Base-by-base conservation (phyloP, 2,329 filamentous ascomycete genomes). In the Endoconidiophora polonica region DNA sequence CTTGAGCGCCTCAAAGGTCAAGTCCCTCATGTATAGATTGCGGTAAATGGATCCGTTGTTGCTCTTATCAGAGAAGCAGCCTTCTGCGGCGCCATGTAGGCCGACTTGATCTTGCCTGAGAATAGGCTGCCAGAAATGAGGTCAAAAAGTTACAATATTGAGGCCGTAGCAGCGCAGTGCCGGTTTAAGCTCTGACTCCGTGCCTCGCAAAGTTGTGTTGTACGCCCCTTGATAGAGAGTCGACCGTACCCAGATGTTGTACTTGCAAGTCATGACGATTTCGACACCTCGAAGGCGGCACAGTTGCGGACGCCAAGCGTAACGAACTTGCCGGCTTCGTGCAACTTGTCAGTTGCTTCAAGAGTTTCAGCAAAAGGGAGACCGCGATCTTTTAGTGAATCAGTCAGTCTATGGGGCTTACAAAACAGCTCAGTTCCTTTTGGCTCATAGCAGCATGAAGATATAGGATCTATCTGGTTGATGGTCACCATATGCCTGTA, bases 201-300 rank as follows among this genome's bases (percentile, higher is more conserved):
- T 80, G 49, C 74, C 76, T 48, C 86, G 77, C 20, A 79, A 85
- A 56, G 88, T 83, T 52, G 75, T 77, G 63, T 90, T 90, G 65
- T 90, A 90, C 83, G 93, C 90, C 58, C 73, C 87, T 64, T 91
- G 86, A 64, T 86, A 94, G 50, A 93, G 77, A 0, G 82, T 86
- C 1, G 86, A 86, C 38, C 81, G 75, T 14, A 93, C 83, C 84
- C 84, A 93, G 54, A 76, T 76, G 59, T 84, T 80, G 65, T 83
- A 77, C 58, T 81, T 81, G 70, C 83, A 90, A 38, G 79, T 81
- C 63, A 86, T 75, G 52, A 82, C 81, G 7, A 93, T 76, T 65
- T 94, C 87, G 0, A 86, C 86, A 94, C 83, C 62, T 94, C 87
- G 60, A 82, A 91, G 0, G 86, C 81, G 0, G 86, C 84, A 62